Conservation (phyloP, 306 rosid species). For the Benincasa hispida region DNA sequence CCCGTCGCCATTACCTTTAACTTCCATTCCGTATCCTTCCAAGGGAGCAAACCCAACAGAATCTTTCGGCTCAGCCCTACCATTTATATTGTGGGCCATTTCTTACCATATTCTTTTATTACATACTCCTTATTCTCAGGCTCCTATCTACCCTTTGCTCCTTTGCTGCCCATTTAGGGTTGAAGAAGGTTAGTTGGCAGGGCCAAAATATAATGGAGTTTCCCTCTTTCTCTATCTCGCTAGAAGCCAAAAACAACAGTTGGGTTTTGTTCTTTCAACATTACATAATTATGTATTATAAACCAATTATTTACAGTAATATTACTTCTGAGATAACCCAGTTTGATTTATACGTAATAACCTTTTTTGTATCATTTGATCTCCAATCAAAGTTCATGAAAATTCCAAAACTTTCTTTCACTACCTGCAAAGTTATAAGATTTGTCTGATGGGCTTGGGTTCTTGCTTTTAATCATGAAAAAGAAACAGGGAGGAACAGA, state of each 20-base stretch:
- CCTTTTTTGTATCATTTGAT: neutral
- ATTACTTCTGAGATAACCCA: neutral
- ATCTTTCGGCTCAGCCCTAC: constrained; percentile 39
- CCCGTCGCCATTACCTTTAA: neutral
- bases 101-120: constrained; percentile 1
- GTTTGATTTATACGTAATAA: neutral
- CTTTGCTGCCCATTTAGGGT: neutral
- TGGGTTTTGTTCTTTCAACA: neutral
- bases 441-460: neutral
- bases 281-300: neutral
- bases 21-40: constrained; percentile 20
- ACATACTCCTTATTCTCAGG: neutral
- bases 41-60: constrained; percentile 71
- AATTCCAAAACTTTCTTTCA: neutral
- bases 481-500: neutral
- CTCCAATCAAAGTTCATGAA: neutral
- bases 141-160: constrained; percentile 1
- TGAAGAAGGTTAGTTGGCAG: constrained; percentile 1
- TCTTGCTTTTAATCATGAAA: neutral
- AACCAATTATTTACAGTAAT: neutral
- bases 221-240: neutral
- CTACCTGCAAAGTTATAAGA: neutral
- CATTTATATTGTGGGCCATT: constrained; percentile 39
- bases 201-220: neutral
- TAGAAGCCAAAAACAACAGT: neutral